These are phyloP conservation scores for Tylopilus orsonianus DNA, from an alignment of 1,284 basidiomycete species.

Conservation along the genomic window DNA sequence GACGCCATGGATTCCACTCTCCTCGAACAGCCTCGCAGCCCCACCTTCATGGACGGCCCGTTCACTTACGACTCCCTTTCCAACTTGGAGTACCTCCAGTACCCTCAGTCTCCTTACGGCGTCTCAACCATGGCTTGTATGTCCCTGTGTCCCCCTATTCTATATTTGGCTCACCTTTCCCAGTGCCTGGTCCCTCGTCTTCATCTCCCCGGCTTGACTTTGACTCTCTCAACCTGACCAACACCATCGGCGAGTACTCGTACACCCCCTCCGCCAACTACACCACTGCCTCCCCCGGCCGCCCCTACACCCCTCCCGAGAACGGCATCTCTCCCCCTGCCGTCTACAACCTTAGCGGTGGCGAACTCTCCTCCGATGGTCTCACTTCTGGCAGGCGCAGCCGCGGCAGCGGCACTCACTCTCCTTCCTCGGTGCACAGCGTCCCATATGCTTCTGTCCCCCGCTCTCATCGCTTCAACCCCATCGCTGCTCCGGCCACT, in stretches of 20 bases:
- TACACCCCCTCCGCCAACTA: slow-evolving; percentile 55
- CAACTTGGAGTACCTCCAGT: slow-evolving; percentile 48
- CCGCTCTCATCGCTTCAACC: slow-evolving; percentile 72
- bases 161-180: slow-evolving; percentile 13
- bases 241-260: slow-evolving; percentile 61
- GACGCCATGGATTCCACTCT: slow-evolving; percentile 47
- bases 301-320: slow-evolving; percentile 67
- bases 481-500: slow-evolving; percentile 55
- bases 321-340: slow-evolving; percentile 67
- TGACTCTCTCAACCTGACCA: slow-evolving; percentile 57
- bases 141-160: slow-evolving; percentile 20
- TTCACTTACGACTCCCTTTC: slow-evolving; percentile 62
- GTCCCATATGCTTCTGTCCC: slow-evolving; percentile 62
- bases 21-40: slow-evolving; percentile 48
- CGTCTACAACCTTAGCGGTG: slow-evolving; percentile 64
- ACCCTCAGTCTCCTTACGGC: slow-evolving; percentile 48
- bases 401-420: slow-evolving; percentile 63
- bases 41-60: slow-evolving; percentile 55
- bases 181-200: slow-evolving; percentile 45
- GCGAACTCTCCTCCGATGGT: slow-evolving; percentile 69
- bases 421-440: slow-evolving; percentile 49
- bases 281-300: slow-evolving; percentile 55
- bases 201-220: slow-evolving; percentile 61
- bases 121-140: slow-evolving; percentile 44
- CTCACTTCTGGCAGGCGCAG: slow-evolving; percentile 61